Base-by-base conservation (phyloP, 495 filamentous ascomycete species). In the Penicillium waksmanii region DNA sequence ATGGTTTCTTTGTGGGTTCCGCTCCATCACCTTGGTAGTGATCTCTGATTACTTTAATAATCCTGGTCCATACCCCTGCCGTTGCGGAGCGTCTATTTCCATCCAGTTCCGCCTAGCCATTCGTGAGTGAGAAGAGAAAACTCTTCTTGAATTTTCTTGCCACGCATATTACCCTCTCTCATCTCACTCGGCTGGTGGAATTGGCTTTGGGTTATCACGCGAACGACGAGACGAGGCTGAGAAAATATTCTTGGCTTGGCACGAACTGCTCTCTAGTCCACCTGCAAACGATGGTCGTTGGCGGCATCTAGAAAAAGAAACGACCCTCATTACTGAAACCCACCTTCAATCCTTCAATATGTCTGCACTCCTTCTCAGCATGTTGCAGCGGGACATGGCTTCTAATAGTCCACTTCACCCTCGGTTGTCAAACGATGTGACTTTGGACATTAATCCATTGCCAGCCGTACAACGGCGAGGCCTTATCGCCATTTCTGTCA, bases 401-500 rank as follows among this genome's bases (percentile, higher is more conserved):
- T 31, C 27, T 9, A 35, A 67, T 35, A 38, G 36, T 12, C 38
- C 54, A 10, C 55, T 76, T 35, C 62, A 43, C 13, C 65, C 63
- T n/a, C 69, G 73, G 50, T 51, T 70, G 51, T 59, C 53, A 36
- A 55, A 10, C 47, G 43, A 57, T 25, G 23, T 48, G 3, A 46
- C 46, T 6, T 43, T 66, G 46, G 64, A 73, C 55, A 75, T 80
- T 43, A 62, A 70, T 42, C 84, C 84, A 49, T 71, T 88, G 13
- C 82, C 84, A 5, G 51, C 55, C 0, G 73, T 72, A 33, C 80
- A 86, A 40, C 73, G 68, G 44, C 68, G 74, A 59, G 85, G 84
- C 12, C 73, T 86, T 5, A 78, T 83, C 15, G 82, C 81, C 3
- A 77, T 88, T 47, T 73, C 82, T 27, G 65, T 80, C 55, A 86